phyloP scores from a whole-genome alignment of 768 basidiomycete species.

The Boletus bicolor region DNA sequence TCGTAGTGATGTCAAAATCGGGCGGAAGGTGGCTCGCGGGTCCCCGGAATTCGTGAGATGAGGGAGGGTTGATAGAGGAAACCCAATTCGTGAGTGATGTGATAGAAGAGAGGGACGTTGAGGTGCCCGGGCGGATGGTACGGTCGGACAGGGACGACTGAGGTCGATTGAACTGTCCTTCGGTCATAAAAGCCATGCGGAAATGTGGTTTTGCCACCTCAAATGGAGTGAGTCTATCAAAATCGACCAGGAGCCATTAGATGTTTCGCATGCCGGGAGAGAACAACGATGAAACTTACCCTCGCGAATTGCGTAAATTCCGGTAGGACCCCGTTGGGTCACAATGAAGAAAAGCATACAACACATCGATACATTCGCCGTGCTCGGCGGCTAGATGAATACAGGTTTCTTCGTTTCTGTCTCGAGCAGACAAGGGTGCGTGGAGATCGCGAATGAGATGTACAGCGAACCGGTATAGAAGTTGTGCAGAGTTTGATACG shows the following conservation, averaged over 20 bases:
- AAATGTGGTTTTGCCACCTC: slow-evolving; percentile 70
- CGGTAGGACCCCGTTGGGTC: slow-evolving; percentile 55
- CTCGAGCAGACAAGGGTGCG: slow-evolving; percentile 63
- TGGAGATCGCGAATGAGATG: slow-evolving; percentile 70
- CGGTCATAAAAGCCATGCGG: slow-evolving; percentile 55
- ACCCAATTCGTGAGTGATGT: slow-evolving; percentile 41
- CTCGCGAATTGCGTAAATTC: slow-evolving; percentile 65
- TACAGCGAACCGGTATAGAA: slow-evolving; percentile 55
- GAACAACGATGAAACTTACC: slow-evolving; percentile 42
- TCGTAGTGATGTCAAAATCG: slow-evolving; percentile 44
- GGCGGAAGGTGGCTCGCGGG: slow-evolving; percentile 36
- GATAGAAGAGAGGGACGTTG: slow-evolving; percentile 46
- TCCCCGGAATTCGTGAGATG: slow-evolving; percentile 26
- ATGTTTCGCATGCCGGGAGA: background rate
- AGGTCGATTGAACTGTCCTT: slow-evolving; percentile 45
- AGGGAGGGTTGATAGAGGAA: slow-evolving; percentile 15
- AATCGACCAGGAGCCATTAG: background rate
- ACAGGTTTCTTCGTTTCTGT: slow-evolving; percentile 71
- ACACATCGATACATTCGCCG: slow-evolving; percentile 60
- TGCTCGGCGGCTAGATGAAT: slow-evolving; percentile 77
- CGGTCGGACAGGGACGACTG: slow-evolving; percentile 53
- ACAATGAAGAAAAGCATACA: slow-evolving; percentile 62
- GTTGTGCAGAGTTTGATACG: slow-evolving; percentile 33
- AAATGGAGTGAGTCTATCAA: slow-evolving; percentile 49
- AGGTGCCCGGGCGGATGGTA: slow-evolving; percentile 47